Base-by-base conservation (phyloP, 2,329 filamentous ascomycete species). In the Aspergillus udagawae region DNA sequence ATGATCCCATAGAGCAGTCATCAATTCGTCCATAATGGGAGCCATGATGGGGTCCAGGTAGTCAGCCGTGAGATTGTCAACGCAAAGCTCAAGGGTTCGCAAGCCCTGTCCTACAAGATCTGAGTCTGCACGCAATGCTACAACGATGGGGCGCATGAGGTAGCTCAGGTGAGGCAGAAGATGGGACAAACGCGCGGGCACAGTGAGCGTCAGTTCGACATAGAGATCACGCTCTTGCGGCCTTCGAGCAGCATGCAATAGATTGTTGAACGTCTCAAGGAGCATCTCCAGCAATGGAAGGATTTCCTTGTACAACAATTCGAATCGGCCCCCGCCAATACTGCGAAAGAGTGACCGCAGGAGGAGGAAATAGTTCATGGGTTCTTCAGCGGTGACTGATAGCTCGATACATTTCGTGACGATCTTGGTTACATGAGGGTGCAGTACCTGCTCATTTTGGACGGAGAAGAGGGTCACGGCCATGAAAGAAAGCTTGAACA, bases 401-500 rank as follows among this genome's bases (percentile, higher is more conserved):
- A 97, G 80, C 74, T 97, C 91, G 61, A 99, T 97, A 8, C 93
- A 97, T 74, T 96, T 92, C 12, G 93, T 97, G 60, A 99, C 91
- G 62, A 99, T 96, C 71, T 95, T 95, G 54, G 95, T 92, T 52
- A 99, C 93, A 72, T 99, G 94, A 0, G 95, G 95, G 53, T 97
- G 81, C 14, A 99, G 81, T 2, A 99, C 92, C 70, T 94, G 90
- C 75, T 99, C 94, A 67, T 99, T 99, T 70, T 97, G 92, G 8
- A 85, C 83, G 0, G 92, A 92, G 73, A 99, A 99, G 1, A 99
- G 81, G 0, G 94, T 99, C 42, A 99, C 94, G 0, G 95, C 95
- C 94, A 99, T 99, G 74, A 99, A 99, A 0, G 93, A 96, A 52
- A 99, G 78, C 76, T 99, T 99, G 79, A 97, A 99, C 52, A 99